Percentiles rank a stretch among this genome's conserved stretches.
These are phyloP conservation scores for Excoecaria agallocha DNA, from an alignment of 345 rosid genomes.

Conservation along the genomic window DNA sequence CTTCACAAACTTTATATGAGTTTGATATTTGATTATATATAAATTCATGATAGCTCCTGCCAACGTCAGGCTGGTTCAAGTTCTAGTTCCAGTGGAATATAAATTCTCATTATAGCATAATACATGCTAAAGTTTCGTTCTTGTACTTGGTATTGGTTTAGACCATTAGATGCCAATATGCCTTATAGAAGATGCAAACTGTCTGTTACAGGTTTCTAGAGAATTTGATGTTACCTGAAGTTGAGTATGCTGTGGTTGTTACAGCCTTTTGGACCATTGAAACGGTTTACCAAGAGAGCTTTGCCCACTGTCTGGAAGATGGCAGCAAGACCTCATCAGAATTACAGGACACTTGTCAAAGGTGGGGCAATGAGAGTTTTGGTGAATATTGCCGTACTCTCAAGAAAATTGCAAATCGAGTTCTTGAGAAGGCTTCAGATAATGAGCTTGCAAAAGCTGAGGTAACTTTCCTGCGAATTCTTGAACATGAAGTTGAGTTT, in stretches of 20 bases:
- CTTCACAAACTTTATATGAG: no score
- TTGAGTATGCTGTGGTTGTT: constrained; percentile 47
- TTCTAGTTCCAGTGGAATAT: no score
- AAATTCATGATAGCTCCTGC: no score
- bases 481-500: constrained; percentile 68
- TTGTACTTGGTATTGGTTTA: no score
- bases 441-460: constrained; percentile 52
- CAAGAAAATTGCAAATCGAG: constrained; percentile 48
- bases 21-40: no score
- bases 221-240: constrained; percentile 53
- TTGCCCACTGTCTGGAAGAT: constrained; percentile 67
- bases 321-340: constrained; percentile 50
- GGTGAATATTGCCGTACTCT: constrained; percentile 56
- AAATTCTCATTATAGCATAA: no score
- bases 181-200: background rate
- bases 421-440: constrained; percentile 45
- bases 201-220: constrained; percentile 50
- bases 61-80: no score
- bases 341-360: constrained; percentile 55
- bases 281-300: constrained; percentile 76
- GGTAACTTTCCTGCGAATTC: constrained; percentile 43
- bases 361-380: constrained; percentile 80
- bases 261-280: constrained; percentile 81
- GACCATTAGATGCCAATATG: background rate
- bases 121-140: no score